Percentiles rank a stretch among this genome's conserved stretches.
phyloP scores from a whole-genome alignment of 2,329 filamentous ascomycete genomes.

The Pseudocercospora macadamiae region DNA sequence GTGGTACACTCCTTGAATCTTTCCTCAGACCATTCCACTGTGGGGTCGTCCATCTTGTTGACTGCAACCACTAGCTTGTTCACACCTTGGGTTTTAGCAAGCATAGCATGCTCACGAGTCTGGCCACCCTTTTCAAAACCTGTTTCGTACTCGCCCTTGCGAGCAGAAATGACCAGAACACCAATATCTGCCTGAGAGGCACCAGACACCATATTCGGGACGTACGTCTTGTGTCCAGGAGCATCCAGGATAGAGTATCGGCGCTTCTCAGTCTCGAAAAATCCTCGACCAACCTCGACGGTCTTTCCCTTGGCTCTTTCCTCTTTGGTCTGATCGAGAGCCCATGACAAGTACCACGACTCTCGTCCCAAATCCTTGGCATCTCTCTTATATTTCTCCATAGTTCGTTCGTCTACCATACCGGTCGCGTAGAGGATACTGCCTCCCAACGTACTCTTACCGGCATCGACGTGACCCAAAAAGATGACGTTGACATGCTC shows the following conservation, averaged over 20 bases:
- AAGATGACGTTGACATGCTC: conserved; percentile 95
- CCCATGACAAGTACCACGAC: conserved; percentile 99
- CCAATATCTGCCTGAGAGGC: conserved; percentile 83
- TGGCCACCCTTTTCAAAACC: conserved; percentile 97
- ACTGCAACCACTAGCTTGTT: conserved; percentile 94
- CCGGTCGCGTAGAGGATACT: conserved; percentile 91
- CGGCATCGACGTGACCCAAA: conserved; percentile 96
- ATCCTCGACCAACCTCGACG: conserved; percentile 92
- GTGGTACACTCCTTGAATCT: conserved; percentile 91
- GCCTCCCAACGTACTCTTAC: conserved; percentile 94
- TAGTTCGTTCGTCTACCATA: conserved; percentile 98
- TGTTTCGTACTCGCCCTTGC: conserved; percentile 98
- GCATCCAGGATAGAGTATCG: conserved; percentile 96
- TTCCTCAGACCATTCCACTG: conserved; percentile 92
- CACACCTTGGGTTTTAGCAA: conserved; percentile 97
- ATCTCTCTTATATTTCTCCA: conserved; percentile 97
- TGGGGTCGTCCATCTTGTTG: conserved; percentile 99
- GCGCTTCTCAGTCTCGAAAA: conserved; percentile 95
- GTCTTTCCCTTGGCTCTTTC: conserved; percentile 97
- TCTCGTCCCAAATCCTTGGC: conserved; percentile 95
- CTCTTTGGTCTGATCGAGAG: conserved; percentile 94
- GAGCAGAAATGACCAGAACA: conserved; percentile 91
- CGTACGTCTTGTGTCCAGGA: conserved; percentile 96
- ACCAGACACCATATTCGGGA: conserved; percentile 92
- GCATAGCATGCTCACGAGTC: conserved; percentile 94